Base-by-base conservation (phyloP, 2,329 filamentous ascomycete genomes). In the Aspergillus uvarum region DNA sequence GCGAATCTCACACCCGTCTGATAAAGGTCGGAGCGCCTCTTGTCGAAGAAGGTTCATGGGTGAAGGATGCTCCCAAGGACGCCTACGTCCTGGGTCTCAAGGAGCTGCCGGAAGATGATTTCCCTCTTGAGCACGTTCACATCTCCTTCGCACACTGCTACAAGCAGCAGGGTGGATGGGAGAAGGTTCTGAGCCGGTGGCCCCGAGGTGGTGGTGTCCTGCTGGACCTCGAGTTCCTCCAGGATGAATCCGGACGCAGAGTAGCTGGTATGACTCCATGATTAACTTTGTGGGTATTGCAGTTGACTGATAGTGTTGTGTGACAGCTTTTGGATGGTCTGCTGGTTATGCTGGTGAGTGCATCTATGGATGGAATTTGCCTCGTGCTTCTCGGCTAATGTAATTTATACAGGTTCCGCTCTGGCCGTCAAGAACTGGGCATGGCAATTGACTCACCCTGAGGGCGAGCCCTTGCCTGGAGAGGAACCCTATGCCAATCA, bases 201-300 rank as follows among this genome's bases (percentile, higher is more conserved):
- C 84, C 89, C 29, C 84, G 86, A 24, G 92, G 91, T 59, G 86
- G 87, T 57, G 91, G 91, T 67, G 88, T 85, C 0, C 85, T 97
- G 14, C 85, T 92, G 60, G 93, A 97, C 70, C 84, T 97, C 42
- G 93, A 96, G 74, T 97, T 96, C 74, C 82, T 97, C 42, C 85
- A 86, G 44, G 89, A 96, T 67, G 85, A 88, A 64, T 82, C 80
- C 31, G 90, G 90, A 42, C 82, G 89, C 85, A 72, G 77, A 62
- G 76, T 79, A 59, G 77, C 76, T 65, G 75, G 72, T 75, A 61
- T 63, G 71, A 48, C 12, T 8, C 32, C n/a, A 51, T 16, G 22
- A 2, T 50, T 26, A 22, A n/a, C 29, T 44, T 6, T 5, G 14
- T 19, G 16, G 26, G 14, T 48, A 35, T 55, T 19, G 32, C 21